Conservation (phyloP, 2,329 filamentous ascomycete species). For the Aspergillus luchuensis region DNA sequence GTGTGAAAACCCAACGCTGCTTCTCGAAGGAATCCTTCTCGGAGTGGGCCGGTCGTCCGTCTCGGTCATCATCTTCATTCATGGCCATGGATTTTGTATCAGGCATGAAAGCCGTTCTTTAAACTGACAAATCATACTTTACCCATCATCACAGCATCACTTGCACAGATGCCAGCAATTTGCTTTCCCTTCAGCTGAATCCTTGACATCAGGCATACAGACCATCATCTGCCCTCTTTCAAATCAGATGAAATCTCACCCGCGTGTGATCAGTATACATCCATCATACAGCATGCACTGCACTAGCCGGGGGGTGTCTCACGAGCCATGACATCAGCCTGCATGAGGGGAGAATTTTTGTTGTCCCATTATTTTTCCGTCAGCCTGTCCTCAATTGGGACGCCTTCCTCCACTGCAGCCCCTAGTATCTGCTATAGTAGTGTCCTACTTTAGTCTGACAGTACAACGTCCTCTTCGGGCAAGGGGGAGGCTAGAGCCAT, state of each 20-base stretch:
- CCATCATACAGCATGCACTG: neutral
- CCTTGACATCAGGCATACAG: neutral
- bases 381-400: neutral
- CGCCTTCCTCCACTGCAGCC: neutral
- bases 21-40: constrained; percentile 4
- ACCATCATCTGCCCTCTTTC: neutral
- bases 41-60: neutral
- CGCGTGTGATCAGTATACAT: constrained; percentile 6
- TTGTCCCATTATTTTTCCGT: constrained; percentile 2
- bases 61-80: neutral
- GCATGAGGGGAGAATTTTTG: constrained; percentile 3
- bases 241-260: neutral
- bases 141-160: neutral
- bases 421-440: neutral
- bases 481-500: neutral
- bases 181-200: neutral
- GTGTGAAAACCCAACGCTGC: neutral
- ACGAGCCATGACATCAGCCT: constrained; percentile 11
- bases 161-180: neutral
- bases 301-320: neutral
- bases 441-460: neutral
- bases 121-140: neutral
- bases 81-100: neutral
- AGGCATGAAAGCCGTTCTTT: neutral
- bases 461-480: neutral